These are phyloP conservation scores for Paramecium sonneborni DNA, from an alignment of 73 alveolate genomes.

Conservation along the genomic window DNA sequence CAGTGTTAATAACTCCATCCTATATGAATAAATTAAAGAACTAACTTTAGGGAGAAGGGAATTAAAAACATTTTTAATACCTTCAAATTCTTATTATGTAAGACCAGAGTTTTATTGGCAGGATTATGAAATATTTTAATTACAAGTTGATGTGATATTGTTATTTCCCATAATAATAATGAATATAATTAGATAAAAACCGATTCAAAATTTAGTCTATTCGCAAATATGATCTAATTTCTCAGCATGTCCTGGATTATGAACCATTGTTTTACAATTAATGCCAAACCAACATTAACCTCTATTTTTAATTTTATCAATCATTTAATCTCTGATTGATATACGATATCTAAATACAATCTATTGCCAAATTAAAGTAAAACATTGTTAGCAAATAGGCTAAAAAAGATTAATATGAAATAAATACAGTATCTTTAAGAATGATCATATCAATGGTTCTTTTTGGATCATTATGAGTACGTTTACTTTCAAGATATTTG, in stretches of 20 bases:
- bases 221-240: constrained; percentile 78
- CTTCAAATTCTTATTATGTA: background rate
- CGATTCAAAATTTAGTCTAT: constrained; percentile 64
- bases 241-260: constrained; percentile 72
- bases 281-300: constrained; percentile 79
- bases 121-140: background rate
- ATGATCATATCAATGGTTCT: background rate
- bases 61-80: constrained; percentile 17
- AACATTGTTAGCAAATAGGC: constrained; percentile 69
- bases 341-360: constrained; percentile 71
- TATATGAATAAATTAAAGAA: background rate
- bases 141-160: background rate
- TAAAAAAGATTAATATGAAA: background rate
- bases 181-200: constrained; percentile 7
- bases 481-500: background rate
- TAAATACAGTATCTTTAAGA: background rate
- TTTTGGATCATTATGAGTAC: background rate
- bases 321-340: constrained; percentile 60
- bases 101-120: background rate
- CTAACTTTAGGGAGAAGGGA: constrained; percentile 16
- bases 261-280: constrained; percentile 72
- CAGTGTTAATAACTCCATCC: constrained; percentile 35
- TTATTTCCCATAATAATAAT: background rate
- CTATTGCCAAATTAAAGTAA: constrained; percentile 67
- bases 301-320: constrained; percentile 60